Percentiles rank a stretch among this genome's conserved stretches.
phyloP scores from a whole-genome alignment of 257 asterid species.

The Solanum bulbocastanum region DNA sequence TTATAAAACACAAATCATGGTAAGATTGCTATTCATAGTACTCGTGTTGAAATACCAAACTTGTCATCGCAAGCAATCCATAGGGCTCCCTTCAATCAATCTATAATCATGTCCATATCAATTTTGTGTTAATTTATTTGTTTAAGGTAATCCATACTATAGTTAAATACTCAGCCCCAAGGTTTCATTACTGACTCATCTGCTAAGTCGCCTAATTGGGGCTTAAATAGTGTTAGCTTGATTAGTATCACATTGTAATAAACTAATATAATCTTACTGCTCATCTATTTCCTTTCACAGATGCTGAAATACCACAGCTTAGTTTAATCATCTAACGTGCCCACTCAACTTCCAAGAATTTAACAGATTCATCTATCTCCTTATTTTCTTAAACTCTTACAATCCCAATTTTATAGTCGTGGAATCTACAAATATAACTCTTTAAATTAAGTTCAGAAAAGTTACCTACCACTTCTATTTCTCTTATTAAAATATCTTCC shows the following conservation, averaged over 20 bases:
- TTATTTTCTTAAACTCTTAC: background rate
- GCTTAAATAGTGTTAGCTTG: background rate
- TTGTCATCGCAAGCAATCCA: background rate
- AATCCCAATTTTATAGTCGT: background rate
- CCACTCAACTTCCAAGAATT: background rate
- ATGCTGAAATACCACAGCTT: too few relatives aligned
- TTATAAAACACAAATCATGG: background rate
- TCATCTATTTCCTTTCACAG: background rate
- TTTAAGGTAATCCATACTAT: background rate
- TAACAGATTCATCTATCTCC: background rate
- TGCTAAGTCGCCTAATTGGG: background rate
- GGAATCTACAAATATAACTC: background rate
- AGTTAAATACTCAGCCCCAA: too few relatives aligned
- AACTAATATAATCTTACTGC: background rate
- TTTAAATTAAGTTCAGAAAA: background rate
- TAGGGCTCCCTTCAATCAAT: background rate
- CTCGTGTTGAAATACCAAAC: background rate
- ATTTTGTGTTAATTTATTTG: background rate
- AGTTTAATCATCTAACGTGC: background rate
- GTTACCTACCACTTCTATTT: too few relatives aligned
- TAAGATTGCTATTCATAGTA: background rate
- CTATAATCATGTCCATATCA: background rate
- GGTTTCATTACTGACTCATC: background rate
- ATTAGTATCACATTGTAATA: background rate
- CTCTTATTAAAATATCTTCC: too few relatives aligned